Evolutionary conservation across 1,139 yeast genomes (phyloP), one percentile per base, ranked within the genome.

Genomic region (Magnusiomyces paraingens): DNA sequence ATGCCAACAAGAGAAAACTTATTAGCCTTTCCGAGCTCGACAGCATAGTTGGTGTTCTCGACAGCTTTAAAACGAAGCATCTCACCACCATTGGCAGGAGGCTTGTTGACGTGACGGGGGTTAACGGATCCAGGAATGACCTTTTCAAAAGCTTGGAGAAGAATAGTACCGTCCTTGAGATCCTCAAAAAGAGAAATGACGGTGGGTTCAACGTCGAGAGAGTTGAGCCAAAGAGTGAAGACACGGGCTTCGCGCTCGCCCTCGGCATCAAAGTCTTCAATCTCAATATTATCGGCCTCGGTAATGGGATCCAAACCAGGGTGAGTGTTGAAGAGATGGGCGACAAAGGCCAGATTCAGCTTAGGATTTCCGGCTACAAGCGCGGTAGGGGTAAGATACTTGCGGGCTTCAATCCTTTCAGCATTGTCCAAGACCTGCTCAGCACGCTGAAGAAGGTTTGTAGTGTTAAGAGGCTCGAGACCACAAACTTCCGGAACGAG

Each of bases 181-280:
- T 93, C 99, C 71, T 93, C 98, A 64, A 93, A 93, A 64, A 93
- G 76, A 22, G 88, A 84, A 50, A 89, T 90, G 58, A 93, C 91
- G 26, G 96, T 88, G 32, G 98, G 98, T 59, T 91, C 94, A 17
- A 93, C 98, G 64, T 94, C 98, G 65, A 93, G 79, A 1, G 97
- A 89, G 72, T 93, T 93, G 67, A 93, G 81, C 99, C 99, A 93
- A 64, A 93, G 76, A 12, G 99, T 94, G 73, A 93, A 93, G 3
- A 93, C 99, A 69, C 99, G 83, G 1, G 99, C 99, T 74, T 93
- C 99, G 74, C 99, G 86, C 74, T 93, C 99, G 59, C 99, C 99
- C 73, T 94, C 99, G 17, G 99, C 99, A 69, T 93, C 99, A 66
- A 94, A 93, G 62, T 90, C 99, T 66, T 82, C 86, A 50, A 74